These are phyloP conservation scores for Cladosporium oxysporum DNA, from an alignment of 2,329 filamentous ascomycete species.

Conservation along the genomic window DNA sequence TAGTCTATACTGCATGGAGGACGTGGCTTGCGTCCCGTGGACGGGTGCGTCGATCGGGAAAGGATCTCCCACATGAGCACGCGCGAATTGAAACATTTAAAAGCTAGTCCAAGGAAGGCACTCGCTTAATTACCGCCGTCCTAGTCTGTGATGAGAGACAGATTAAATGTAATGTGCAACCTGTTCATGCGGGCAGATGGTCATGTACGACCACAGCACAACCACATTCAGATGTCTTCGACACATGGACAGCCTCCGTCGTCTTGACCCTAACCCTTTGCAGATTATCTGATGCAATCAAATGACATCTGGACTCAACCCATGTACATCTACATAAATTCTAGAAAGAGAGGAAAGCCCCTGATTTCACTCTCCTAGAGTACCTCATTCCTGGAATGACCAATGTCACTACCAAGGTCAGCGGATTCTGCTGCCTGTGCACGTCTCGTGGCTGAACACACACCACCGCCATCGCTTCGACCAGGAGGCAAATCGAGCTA, in stretches of 20 bases:
- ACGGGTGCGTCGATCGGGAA: background rate
- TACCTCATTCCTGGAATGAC: background rate
- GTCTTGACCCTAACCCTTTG: background rate
- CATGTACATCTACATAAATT: background rate
- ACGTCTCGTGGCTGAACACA: background rate
- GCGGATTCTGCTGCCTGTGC: background rate
- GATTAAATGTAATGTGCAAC: background rate
- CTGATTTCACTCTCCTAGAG: background rate
- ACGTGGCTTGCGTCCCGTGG: background rate
- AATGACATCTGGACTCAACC: background rate
- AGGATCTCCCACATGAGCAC: background rate
- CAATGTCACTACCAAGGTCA: background rate
- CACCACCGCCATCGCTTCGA: background rate
- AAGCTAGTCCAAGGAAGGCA: too few species aligned
- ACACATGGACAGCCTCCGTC: background rate
- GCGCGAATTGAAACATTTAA: background rate
- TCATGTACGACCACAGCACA: background rate
- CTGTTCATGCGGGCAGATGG: background rate
- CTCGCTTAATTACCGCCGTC: too few species aligned
- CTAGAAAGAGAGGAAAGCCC: background rate
- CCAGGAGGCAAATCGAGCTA: background rate
- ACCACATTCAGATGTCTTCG: background rate
- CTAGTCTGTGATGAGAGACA: background rate
- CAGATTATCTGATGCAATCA: background rate
- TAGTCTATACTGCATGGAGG: background rate